These are phyloP conservation scores for Ustilago xerochloae DNA, from an alignment of 1,284 basidiomycete genomes.

Conservation along the genomic window DNA sequence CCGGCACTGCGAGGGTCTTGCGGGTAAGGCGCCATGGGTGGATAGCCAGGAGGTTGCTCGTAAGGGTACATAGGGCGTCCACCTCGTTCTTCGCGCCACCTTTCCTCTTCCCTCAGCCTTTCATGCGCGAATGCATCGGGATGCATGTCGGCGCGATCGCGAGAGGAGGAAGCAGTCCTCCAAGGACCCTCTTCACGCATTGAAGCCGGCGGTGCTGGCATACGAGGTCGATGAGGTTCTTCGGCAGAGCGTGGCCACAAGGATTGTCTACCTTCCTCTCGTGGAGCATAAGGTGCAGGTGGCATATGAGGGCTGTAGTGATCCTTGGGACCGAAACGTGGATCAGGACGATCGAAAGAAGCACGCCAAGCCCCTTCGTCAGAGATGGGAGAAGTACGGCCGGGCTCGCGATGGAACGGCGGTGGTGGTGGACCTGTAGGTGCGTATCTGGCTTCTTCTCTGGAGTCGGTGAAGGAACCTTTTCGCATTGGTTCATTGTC, in stretches of 20 bases:
- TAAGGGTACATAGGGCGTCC: conserved; percentile 15
- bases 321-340: conserved; percentile 26
- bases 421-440: conserved; percentile 17
- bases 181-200: conserved; percentile 26
- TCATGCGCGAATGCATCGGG: conserved; percentile 21
- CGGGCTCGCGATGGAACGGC: conserved; percentile 13
- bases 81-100: conserved; percentile 27
- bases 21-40: conserved; percentile 5
- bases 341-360: conserved; percentile 13
- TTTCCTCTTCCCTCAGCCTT: conserved; percentile 23
- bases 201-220: conserved; percentile 10
- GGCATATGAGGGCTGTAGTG: conserved; percentile 20
- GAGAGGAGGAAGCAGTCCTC: conserved; percentile 13
- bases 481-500: conserved; percentile 13
- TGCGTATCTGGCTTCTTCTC: conserved; percentile 11
- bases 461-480: conserved; percentile 4
- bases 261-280: conserved; percentile 17
- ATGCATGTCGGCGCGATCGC: conserved; percentile 11
- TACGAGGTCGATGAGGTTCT: conserved; percentile 26
- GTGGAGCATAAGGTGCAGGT: conserved; percentile 4
- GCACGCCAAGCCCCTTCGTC: conserved; percentile 30
- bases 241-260: conserved; percentile 20
- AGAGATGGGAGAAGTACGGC: conserved; percentile 14
- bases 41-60: conserved; percentile 10
- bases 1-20: conserved; percentile 6